Percentiles rank a stretch among this genome's conserved stretches.
phyloP scores from a whole-genome alignment of 768 basidiomycete genomes.

The Cystobasidium tubakii region DNA sequence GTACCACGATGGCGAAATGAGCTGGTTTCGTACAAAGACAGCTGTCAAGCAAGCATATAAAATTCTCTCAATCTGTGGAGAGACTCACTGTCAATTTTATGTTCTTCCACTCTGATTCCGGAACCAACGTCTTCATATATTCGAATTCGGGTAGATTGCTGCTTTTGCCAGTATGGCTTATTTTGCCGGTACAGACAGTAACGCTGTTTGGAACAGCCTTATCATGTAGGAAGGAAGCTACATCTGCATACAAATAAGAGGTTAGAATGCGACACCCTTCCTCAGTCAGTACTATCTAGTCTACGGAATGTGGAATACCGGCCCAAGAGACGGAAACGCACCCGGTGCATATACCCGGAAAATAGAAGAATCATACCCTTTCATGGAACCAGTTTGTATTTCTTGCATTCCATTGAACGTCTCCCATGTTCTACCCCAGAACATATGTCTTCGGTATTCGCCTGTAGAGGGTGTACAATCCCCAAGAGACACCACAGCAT shows the following conservation, averaged over 20 bases:
- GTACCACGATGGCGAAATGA: constrained; percentile 37
- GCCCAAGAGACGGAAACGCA: not conserved
- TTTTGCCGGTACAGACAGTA: constrained; percentile 36
- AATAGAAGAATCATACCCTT: constrained; percentile 35
- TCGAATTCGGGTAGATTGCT: constrained; percentile 42
- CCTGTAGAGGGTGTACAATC: not conserved
- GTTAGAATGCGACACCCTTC: not conserved
- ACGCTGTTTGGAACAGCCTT: constrained; percentile 40
- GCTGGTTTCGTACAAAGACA: not conserved
- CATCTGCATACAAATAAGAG: not conserved
- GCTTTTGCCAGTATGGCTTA: constrained; percentile 35
- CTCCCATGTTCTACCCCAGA: constrained; percentile 34
- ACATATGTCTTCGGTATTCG: constrained; percentile 6
- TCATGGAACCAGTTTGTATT: constrained; percentile 32
- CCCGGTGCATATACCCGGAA: constrained; percentile 34
- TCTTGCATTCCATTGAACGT: constrained; percentile 35
- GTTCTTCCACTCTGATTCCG: constrained; percentile 53
- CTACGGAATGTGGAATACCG: too few species aligned
- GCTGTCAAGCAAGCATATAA: constrained; percentile 55
- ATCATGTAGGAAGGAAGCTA: constrained; percentile 19
- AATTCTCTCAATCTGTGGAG: too few species aligned
- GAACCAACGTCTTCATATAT: constrained; percentile 38
- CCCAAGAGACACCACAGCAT: too few species aligned
- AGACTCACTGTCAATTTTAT: constrained; percentile 63
- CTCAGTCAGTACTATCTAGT: too few species aligned